A percentile compares a stretch with the other conserved stretches of the same genome.
phyloP scores from a whole-genome alignment of 768 basidiomycete genomes.

The Leccinum uliginosum region DNA sequence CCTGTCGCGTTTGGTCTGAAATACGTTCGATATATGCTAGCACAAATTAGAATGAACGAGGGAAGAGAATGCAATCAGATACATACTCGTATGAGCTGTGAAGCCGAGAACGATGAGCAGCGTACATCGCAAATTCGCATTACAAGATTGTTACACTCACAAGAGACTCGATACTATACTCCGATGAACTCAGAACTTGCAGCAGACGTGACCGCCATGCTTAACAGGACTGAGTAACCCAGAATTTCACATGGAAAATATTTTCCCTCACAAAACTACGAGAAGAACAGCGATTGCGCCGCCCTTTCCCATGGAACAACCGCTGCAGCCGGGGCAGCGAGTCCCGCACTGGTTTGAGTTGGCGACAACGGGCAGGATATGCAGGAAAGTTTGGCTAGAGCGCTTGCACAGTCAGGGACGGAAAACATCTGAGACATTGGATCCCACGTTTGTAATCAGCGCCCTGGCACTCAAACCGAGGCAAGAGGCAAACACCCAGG shows the following conservation, averaged over 20 bases:
- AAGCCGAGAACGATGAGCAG: background rate
- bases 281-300: slow-evolving; percentile 42
- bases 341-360: slow-evolving; percentile 38
- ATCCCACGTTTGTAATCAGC: slow-evolving; percentile 29
- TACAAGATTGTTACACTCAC: slow-evolving; percentile 25
- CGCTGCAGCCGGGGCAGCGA: slow-evolving; percentile 45
- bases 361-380: slow-evolving; percentile 41
- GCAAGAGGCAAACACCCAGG: slow-evolving; percentile 47
- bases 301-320: slow-evolving; percentile 40
- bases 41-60: background rate
- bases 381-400: slow-evolving; percentile 49
- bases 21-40: slow-evolving; percentile 37
- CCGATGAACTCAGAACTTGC: slow-evolving; percentile 45
- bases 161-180: slow-evolving; percentile 39
- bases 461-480: slow-evolving; percentile 42
- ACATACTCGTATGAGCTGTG: slow-evolving; percentile 43
- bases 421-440: background rate
- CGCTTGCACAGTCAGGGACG: background rate
- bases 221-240: slow-evolving; percentile 2
- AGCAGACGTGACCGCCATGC: slow-evolving; percentile 47
- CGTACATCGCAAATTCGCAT: background rate
- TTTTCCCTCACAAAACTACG: slow-evolving; percentile 35
- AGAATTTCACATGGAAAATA: background rate
- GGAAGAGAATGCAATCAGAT: background rate
- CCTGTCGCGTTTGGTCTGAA: slow-evolving; percentile 34